phyloP scores from a whole-genome alignment of 2,329 filamentous ascomycete genomes.

The Beauveria sp. region DNA sequence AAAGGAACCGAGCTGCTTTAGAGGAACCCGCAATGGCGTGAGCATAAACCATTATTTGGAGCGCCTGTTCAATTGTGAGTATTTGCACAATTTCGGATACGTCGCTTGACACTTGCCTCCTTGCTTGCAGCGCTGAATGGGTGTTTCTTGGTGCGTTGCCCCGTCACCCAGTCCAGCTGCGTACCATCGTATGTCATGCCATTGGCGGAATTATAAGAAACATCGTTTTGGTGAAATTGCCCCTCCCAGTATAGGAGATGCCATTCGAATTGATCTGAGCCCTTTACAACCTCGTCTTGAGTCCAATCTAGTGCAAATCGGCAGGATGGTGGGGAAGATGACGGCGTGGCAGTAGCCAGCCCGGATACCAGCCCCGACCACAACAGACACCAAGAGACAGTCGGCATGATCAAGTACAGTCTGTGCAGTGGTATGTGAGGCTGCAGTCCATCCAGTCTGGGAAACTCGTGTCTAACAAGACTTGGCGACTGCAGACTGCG shows the following conservation, averaged over 20 bases:
- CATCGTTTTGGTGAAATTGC: slow-evolving; percentile 33
- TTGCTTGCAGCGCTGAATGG: slow-evolving; percentile 33
- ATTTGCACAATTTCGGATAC: not conserved
- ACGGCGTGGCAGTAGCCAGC: not conserved
- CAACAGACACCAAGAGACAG: not conserved
- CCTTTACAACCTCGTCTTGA: slow-evolving; percentile 20
- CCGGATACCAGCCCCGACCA: not conserved
- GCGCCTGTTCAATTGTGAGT: slow-evolving; percentile 19
- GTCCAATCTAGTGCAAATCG: slow-evolving; percentile 24
- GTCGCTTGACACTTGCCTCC: slow-evolving; percentile 17
- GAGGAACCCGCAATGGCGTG: slow-evolving; percentile 30
- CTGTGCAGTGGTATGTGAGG: not conserved
- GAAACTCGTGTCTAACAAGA: not conserved
- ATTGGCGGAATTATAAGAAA: slow-evolving; percentile 32
- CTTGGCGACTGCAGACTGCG: not conserved
- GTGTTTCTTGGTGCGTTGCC: slow-evolving; percentile 27
- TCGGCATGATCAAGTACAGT: not conserved
- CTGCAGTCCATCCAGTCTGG: not conserved
- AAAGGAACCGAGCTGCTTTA: slow-evolving; percentile 31
- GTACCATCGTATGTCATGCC: slow-evolving; percentile 35
- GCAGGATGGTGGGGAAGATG: slow-evolving; percentile 19
- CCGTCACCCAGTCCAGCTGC: slow-evolving; percentile 30
- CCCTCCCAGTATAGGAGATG: slow-evolving; percentile 36
- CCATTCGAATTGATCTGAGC: slow-evolving; percentile 25
- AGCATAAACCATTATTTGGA: slow-evolving; percentile 36